phyloP scores from a whole-genome alignment of 1,139 yeast species.

The Eremothecium cymbalariae region DNA sequence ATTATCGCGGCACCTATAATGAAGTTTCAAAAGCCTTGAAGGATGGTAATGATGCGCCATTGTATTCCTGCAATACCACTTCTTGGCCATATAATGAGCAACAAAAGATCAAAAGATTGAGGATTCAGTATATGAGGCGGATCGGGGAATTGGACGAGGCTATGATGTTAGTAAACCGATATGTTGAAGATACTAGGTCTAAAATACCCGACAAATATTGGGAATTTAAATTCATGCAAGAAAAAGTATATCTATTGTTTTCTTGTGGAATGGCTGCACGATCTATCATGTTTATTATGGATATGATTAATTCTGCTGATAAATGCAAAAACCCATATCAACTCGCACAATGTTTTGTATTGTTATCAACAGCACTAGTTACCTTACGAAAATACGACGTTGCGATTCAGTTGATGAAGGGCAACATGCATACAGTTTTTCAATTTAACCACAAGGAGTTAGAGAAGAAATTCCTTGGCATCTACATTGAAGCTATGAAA shows the following conservation, averaged over 20 bases:
- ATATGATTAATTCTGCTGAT: constrained; percentile 15
- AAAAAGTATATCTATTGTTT: constrained; percentile 18
- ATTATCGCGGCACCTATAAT: constrained; percentile 2
- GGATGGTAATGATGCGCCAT: constrained; percentile 8
- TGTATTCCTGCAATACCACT: constrained; percentile 3
- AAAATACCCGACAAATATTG: constrained; percentile 16
- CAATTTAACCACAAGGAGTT: constrained; percentile 7
- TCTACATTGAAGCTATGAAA: constrained; percentile 3
- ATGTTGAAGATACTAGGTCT: constrained; percentile 13
- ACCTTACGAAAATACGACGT: constrained; percentile 7
- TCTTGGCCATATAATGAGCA: constrained; percentile 13
- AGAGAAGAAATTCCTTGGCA: constrained; percentile 1
- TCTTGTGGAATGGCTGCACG: constrained; percentile 18
- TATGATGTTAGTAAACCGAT: constrained; percentile 13
- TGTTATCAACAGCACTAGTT: constrained; percentile 8
- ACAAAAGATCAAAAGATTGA: constrained; percentile 10
- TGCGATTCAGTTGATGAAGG: constrained; percentile 6
- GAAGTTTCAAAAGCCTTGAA: constrained; percentile 8
- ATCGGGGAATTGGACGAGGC: constrained; percentile 18
- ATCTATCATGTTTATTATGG: constrained; percentile 14
- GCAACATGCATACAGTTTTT: constrained; percentile 10
- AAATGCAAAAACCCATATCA: constrained; percentile 16
- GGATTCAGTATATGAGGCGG: constrained; percentile 12
- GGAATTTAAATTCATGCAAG: constrained; percentile 19
- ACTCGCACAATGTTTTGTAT: constrained; percentile 15